These are phyloP conservation scores for Tubosaeta sp. DNA, from an alignment of 768 basidiomycete genomes.

Conservation along the genomic window DNA sequence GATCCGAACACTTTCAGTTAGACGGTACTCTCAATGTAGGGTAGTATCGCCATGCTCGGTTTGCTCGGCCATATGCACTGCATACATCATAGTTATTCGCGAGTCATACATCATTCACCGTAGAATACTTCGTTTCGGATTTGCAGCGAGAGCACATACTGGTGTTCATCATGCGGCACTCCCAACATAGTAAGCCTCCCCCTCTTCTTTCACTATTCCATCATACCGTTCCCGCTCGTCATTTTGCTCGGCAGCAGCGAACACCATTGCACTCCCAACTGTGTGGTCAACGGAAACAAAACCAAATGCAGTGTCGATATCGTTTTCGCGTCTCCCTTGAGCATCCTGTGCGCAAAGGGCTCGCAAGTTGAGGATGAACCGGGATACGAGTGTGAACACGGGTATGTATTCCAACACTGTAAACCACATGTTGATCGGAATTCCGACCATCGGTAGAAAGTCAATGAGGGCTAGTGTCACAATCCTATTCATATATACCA, in stretches of 20 bases:
- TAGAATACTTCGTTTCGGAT: too few species aligned
- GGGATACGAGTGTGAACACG: background rate
- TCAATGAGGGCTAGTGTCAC: background rate
- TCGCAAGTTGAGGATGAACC: background rate
- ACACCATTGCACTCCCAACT: background rate
- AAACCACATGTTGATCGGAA: background rate
- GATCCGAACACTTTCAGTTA: too few species aligned
- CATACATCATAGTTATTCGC: too few species aligned
- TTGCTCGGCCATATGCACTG: too few species aligned
- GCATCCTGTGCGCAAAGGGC: background rate
- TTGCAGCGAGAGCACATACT: background rate
- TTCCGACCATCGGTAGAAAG: background rate
- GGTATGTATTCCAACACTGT: background rate
- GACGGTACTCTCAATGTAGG: too few species aligned
- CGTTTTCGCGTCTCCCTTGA: background rate
- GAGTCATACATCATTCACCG: too few species aligned
- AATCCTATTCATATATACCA: background rate
- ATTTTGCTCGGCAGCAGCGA: background rate
- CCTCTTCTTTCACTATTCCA: background rate
- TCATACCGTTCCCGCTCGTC: background rate
- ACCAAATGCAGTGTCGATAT: background rate
- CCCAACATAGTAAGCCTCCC: background rate
- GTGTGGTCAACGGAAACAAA: background rate
- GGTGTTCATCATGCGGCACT: background rate
- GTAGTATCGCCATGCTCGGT: too few species aligned